Percentiles rank a stretch among this genome's conserved stretches.
Conservation (phyloP, 2,329 filamentous ascomycete species). For the Diaporthe longicolla region DNA sequence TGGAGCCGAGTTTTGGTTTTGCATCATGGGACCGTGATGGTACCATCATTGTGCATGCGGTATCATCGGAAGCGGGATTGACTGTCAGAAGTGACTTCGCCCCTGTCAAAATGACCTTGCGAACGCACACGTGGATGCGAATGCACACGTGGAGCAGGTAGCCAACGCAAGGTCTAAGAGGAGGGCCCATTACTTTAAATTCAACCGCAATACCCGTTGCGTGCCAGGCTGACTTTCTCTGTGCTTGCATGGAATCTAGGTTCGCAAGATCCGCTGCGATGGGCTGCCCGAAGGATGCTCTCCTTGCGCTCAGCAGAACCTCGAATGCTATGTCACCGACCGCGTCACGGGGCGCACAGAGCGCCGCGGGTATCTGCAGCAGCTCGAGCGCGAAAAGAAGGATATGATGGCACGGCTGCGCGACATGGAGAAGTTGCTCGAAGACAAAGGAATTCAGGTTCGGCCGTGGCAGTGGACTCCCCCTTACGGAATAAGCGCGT, state of each 20-base stretch:
- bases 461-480: conserved; percentile 61
- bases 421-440: conserved; percentile 77
- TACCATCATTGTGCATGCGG: conserved; percentile 1
- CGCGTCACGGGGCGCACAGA: conserved; percentile 87
- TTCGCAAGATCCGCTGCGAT: conserved; percentile 91
- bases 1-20: background rate
- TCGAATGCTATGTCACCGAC: conserved; percentile 88
- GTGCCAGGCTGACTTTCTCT: conserved; percentile 1
- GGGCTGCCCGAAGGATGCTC: conserved; percentile 84
- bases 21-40: conserved; percentile 1
- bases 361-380: conserved; percentile 82
- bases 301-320: conserved; percentile 81
- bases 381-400: conserved; percentile 80
- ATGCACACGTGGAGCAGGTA: background rate
- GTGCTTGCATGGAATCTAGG: conserved; percentile 58
- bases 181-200: background rate
- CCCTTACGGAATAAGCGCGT: conserved; percentile 49
- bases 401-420: conserved; percentile 76
- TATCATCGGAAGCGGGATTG: background rate
- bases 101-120: conserved; percentile 21
- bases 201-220: background rate
- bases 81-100: background rate
- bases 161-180: background rate
- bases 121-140: no score
- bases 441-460: conserved; percentile 72